phyloP scores from a whole-genome alignment of 2,329 filamentous ascomycete species.

The Diplodia intermedia region DNA sequence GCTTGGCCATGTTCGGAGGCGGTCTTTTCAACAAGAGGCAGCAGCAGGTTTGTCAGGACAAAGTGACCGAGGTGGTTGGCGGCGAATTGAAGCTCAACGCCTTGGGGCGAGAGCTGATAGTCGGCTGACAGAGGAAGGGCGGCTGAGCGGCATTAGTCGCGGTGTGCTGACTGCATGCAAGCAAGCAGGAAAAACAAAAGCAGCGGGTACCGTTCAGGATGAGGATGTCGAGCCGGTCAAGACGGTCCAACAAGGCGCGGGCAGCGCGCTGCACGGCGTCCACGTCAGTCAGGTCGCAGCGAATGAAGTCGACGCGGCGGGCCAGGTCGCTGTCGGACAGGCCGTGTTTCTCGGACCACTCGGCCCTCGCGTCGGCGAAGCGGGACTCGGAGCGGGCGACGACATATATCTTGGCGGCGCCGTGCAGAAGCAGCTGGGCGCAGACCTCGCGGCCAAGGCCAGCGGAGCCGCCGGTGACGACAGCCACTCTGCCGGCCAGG shows the following conservation, averaged over 20 bases:
- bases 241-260: constrained; percentile 36
- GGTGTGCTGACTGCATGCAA: constrained; percentile 24
- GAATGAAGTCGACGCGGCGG: constrained; percentile 39
- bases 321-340: constrained; percentile 37
- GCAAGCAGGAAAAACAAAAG: constrained; percentile 1
- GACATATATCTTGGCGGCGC: constrained; percentile 41
- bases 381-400: constrained; percentile 40
- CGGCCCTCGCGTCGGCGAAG: constrained; percentile 37
- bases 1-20: constrained; percentile 29
- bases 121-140: constrained; percentile 37
- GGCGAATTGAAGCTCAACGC: constrained; percentile 36
- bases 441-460: constrained; percentile 46
- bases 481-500: constrained; percentile 40
- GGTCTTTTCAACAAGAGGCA: constrained; percentile 32
- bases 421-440: constrained; percentile 43
- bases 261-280: constrained; percentile 37
- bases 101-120: constrained; percentile 39
- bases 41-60: constrained; percentile 35
- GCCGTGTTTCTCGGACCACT: constrained; percentile 37
- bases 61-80: constrained; percentile 37
- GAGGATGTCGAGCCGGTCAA: constrained; percentile 43
- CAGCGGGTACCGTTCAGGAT: constrained; percentile 34
- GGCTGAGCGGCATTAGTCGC: constrained; percentile 18
- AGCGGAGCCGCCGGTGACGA: constrained; percentile 45
- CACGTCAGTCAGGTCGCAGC: constrained; percentile 44